Evolutionary conservation across 768 basidiomycete genomes (phyloP).

Genomic region (Rhodotorula diobovata): DNA sequence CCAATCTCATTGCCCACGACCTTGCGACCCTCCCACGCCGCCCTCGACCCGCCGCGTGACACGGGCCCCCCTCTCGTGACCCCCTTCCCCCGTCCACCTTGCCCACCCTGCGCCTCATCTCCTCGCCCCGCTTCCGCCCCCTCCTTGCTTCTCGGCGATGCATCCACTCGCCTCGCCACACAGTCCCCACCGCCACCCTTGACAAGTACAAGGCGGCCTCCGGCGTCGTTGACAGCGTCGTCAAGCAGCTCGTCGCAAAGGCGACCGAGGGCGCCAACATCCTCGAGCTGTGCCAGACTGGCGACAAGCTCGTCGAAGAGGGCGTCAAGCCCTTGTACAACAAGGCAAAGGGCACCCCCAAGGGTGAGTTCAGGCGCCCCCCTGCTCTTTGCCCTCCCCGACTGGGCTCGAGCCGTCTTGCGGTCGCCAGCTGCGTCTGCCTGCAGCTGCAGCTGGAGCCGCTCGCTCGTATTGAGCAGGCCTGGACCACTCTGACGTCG

Average conservation of each 20-base stretch:
- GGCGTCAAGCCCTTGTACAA: slow-evolving; percentile 81
- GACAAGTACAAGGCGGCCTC: slow-evolving; percentile 70
- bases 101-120: neutral
- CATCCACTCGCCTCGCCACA: neutral
- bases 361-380: slow-evolving; percentile 58
- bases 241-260: slow-evolving; percentile 75
- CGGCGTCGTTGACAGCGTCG: slow-evolving; percentile 77
- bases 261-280: slow-evolving; percentile 73
- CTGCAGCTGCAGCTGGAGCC: too few relatives aligned
- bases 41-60: neutral
- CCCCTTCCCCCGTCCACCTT: neutral
- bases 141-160: neutral
- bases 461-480: too few relatives aligned
- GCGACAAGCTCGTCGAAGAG: slow-evolving; percentile 86
- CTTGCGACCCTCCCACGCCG: neutral
- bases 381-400: neutral
- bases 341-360: slow-evolving; percentile 82
- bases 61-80: neutral
- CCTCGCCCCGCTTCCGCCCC: neutral
- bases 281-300: slow-evolving; percentile 84
- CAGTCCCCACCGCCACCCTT: slow-evolving; percentile 37
- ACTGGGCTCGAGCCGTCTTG: neutral
- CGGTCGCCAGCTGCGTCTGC: too few relatives aligned
- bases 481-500: too few relatives aligned
- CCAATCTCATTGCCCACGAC: neutral